These are phyloP conservation scores for Parathielavia appendiculata DNA, from an alignment of 495 filamentous ascomycete species.

Conservation along the genomic window DNA sequence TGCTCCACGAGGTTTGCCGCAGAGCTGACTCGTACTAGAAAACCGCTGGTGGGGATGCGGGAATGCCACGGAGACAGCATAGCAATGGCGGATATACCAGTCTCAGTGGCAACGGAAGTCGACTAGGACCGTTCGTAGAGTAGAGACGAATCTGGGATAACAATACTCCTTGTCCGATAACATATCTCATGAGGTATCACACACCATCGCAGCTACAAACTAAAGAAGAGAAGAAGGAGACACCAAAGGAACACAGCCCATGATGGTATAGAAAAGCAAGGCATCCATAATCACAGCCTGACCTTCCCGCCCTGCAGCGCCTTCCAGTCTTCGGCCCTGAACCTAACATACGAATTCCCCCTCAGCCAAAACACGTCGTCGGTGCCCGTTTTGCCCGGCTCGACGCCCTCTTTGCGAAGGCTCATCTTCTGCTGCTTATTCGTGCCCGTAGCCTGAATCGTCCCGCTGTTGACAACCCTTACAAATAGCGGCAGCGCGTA, in stretches of 20 bases:
- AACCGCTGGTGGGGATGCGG: too few species aligned
- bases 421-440: conserved; percentile 80
- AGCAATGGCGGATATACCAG: too few species aligned
- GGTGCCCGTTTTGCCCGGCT: conserved; percentile 51
- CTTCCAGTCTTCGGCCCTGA: conserved; percentile 62
- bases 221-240: background rate
- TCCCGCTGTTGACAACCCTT: conserved; percentile 49
- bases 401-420: conserved; percentile 67
- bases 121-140: too few species aligned
- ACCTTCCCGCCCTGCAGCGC: conserved; percentile 61
- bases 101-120: too few species aligned
- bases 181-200: background rate
- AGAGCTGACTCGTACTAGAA: too few species aligned
- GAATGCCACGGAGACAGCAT: too few species aligned
- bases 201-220: background rate
- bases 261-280: too few species aligned
- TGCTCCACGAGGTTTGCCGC: too few species aligned
- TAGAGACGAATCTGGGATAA: too few species aligned
- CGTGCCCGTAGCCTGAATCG: conserved; percentile 68
- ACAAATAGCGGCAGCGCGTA: conserved; percentile 79
- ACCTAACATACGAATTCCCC: conserved; percentile 60
- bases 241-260: too few species aligned
- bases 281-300: conserved; percentile 51
- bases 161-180: too few species aligned
- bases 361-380: conserved; percentile 67